A percentile compares a stretch with the other conserved stretches of the same genome.
phyloP scores from a whole-genome alignment of 164 flowering plant genomes.

The Liquidambar formosana region DNA sequence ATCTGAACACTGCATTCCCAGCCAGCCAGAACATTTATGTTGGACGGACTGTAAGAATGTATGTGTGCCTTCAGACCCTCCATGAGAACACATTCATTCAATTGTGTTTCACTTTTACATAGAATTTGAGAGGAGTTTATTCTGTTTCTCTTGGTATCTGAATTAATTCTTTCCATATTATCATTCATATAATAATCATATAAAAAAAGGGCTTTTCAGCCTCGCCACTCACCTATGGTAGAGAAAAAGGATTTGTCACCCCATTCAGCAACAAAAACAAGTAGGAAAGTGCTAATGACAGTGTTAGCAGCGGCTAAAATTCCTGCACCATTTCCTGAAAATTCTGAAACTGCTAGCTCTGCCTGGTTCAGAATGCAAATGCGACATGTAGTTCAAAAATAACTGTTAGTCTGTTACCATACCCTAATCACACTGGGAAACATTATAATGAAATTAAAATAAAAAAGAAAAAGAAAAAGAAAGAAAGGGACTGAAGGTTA shows the following conservation, averaged over 20 bases:
- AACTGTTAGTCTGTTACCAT: background rate
- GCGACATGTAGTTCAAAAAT: background rate
- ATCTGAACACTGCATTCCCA: background rate
- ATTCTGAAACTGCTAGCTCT: conserved; percentile 88
- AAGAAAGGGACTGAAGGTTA: background rate
- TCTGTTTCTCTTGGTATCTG: background rate
- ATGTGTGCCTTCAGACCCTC: background rate
- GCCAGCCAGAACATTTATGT: background rate
- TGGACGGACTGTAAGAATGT: background rate
- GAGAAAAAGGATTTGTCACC: conserved; percentile 98
- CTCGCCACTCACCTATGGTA: conserved; percentile 71
- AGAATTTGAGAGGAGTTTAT: background rate
- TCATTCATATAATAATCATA: background rate
- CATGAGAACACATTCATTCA: too few relatives aligned
- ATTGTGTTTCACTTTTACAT: background rate
- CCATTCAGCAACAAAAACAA: conserved; percentile 99
- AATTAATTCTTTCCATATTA: background rate
- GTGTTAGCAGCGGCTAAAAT: conserved; percentile 85
- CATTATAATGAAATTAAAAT: background rate
- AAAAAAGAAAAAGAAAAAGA: background rate
- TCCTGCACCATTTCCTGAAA: conserved; percentile 94
- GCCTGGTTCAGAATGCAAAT: conserved; percentile 59
- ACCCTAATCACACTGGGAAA: background rate
- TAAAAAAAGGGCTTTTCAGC: background rate
- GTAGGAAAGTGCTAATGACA: conserved; percentile 68